Evolutionary conservation across 257 asterid genomes (phyloP), one percentile per base, ranked within the genome.

Genomic region (Jaltomata sinuosa): DNA sequence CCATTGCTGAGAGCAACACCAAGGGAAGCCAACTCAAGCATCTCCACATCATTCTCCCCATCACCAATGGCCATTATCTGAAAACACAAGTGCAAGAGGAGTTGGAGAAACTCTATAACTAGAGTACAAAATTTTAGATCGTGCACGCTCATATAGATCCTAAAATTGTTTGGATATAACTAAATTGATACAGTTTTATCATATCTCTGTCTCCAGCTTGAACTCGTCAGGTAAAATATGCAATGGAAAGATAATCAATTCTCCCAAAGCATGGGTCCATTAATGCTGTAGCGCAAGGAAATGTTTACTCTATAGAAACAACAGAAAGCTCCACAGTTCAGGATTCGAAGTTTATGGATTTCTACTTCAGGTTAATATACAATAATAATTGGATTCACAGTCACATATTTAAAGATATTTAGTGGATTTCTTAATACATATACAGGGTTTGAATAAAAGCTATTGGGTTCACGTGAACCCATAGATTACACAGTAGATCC

Each of bases 41-140:
- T 97, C 93, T 97, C 99, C 47, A 97, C 92, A 36, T 97, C 99
- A 85, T 97, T 97, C 89, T 97, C 99, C 53, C 99, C 99, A 80
- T 97, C 99, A 29, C 99, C 99, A 64, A 97, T 93, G 34, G 99
- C 99, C 99, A 96, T 96, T 40, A 96, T 86, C 98, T 96, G 84
- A 61, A 57, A 42, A 36, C 25, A 78, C 65, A 86, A 81, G 80
- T 10, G 29, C 32, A 34, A 52, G 52, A 25, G 34, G 14, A 84
- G 25, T 29, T 76, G 81, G 61, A 27, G 61, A 49, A 76, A 49
- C 81, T 47, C 42, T 47, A 27, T 74, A 45, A 76, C 42, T 27
- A 76, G 62, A 27, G 16, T 49, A 47, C 62, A 47, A 27, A 49
- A 47, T 49, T 49, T 1, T 27, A 27, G 36, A 47, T 8, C 3